Percentiles rank a stretch among this genome's conserved stretches.
phyloP scores from a whole-genome alignment of 2,329 filamentous ascomycete species.

The Sporothrix protearum region DNA sequence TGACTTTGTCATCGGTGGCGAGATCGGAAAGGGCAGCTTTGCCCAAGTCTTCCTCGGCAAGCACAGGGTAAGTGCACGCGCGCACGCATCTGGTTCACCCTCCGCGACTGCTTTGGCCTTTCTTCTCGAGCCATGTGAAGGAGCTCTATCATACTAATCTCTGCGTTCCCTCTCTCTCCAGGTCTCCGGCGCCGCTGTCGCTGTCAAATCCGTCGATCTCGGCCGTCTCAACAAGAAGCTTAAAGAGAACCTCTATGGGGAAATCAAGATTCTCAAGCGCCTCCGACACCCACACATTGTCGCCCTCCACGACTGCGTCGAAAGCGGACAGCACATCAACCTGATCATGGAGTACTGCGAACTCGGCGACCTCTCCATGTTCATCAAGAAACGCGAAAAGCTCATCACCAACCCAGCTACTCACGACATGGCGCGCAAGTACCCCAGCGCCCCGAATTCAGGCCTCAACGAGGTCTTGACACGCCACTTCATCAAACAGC shows the following conservation, averaged over 20 bases:
- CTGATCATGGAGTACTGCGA: constrained; percentile 99
- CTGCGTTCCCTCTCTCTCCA: constrained; percentile 39
- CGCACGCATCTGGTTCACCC: too few species aligned
- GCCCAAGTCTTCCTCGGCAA: constrained; percentile 88
- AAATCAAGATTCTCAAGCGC: constrained; percentile 92
- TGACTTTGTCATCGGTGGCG: constrained; percentile 39
- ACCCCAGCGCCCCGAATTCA: constrained; percentile 75
- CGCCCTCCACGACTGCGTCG: constrained; percentile 88
- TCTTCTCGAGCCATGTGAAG: neutral
- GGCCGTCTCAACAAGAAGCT: constrained; percentile 90
- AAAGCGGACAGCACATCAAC: constrained; percentile 84
- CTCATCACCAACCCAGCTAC: constrained; percentile 76
- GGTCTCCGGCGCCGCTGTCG: constrained; percentile 78
- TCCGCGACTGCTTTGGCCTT: neutral
- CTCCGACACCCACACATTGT: constrained; percentile 96
- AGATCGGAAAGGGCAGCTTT: constrained; percentile 97
- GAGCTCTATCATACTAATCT: neutral
- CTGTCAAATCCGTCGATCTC: constrained; percentile 94
- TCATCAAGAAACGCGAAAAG: constrained; percentile 90
- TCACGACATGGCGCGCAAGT: constrained; percentile 86
- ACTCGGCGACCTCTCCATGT: constrained; percentile 86
- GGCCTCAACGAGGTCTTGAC: constrained; percentile 97
- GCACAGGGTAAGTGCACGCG: constrained; percentile 64
- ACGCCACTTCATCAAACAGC: constrained; percentile 92
- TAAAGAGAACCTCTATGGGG: constrained; percentile 89